Conservation (phyloP, 2,329 filamentous ascomycete species). For the Nothophoma quercina region DNA sequence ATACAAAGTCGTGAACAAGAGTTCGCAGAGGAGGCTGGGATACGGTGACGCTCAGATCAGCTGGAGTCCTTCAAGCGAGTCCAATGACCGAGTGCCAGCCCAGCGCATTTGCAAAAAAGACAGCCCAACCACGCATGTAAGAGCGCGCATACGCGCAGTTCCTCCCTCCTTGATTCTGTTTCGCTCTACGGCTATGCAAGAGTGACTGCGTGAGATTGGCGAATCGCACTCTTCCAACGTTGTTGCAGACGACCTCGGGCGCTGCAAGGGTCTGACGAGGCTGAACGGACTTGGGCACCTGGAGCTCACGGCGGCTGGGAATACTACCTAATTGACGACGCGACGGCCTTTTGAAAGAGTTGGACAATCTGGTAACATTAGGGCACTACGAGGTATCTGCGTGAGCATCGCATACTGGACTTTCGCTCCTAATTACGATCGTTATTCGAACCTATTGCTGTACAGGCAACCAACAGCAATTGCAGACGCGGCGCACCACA, state of each 20-base stretch:
- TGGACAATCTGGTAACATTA: not conserved
- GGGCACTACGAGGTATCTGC: not conserved
- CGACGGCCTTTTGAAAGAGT: conserved; percentile 5
- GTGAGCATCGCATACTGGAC: not conserved
- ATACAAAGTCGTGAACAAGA: conserved; percentile 10
- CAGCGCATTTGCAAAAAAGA: conserved; percentile 26
- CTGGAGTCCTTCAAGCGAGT: conserved; percentile 15
- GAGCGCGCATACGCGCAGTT: conserved; percentile 27
- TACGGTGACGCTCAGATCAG: conserved; percentile 18
- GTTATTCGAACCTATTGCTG: not conserved
- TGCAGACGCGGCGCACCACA: not conserved
- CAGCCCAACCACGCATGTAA: conserved; percentile 40
- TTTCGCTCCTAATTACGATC: not conserved
- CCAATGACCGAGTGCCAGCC: conserved; percentile 37
- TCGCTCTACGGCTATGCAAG: conserved; percentile 15
- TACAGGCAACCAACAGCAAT: not conserved
- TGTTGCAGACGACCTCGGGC: conserved; percentile 6
- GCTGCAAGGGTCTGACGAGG: conserved; percentile 8
- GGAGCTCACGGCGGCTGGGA: conserved; percentile 5
- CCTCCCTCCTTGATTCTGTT: conserved; percentile 15
- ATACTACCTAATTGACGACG: conserved; percentile 9
- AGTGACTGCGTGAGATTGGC: conserved; percentile 14
- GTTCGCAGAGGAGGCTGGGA: conserved; percentile 21
- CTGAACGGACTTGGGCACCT: not conserved
- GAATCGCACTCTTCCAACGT: conserved; percentile 11